Evolutionary conservation across 1,284 basidiomycete species (phyloP), one percentile per base, ranked within the genome.

Genomic region (Trichosporon sp.): DNA sequence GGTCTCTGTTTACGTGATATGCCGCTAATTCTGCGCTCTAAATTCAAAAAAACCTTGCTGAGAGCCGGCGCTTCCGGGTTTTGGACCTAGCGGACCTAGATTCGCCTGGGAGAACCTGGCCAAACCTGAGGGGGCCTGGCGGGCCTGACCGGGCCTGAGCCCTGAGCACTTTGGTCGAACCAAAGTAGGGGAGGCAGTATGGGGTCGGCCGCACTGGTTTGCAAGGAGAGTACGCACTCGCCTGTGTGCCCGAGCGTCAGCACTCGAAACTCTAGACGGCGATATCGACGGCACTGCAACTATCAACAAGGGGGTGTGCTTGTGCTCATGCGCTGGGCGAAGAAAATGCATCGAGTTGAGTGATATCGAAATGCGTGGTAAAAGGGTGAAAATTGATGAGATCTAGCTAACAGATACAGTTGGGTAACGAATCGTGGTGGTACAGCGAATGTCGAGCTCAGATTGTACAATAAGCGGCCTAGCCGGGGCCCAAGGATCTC

Each of bases 361-460:
- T 32, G 56, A 60, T 60, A 60, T 60, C 27, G 56, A 60, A 60
- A 60, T 60, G 56, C 56, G 29, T 60, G 56, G 56, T 60, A 60
- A 31, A 60, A 31, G 18, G 56, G 29, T 31, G 15, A 32, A 60
- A 31, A 31, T 32, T n/a, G 27, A 32, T 31, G 18, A 29, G 27
- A 31, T 60, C 29, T 60, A 60, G 15, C 29, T 60, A 31, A 32
- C 56, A 31, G 56, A 29, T 60, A 60, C 56, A 60, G 56, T 60
- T 18, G 29, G 6, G 15, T 29, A 32, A 29, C 3, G 25, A 18
- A 31, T 15, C 27, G 29, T 60, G 29, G 27, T 60, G 56, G 56
- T 60, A 60, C 56, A 60, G 56, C 56, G 56, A 60, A 60, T 29
- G 23, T 60, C 27, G 29, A 60, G 56, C 29, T 11, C 56, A 32